These are phyloP conservation scores for Penicillium odoratum DNA, from an alignment of 495 filamentous ascomycete species.

Conservation along the genomic window DNA sequence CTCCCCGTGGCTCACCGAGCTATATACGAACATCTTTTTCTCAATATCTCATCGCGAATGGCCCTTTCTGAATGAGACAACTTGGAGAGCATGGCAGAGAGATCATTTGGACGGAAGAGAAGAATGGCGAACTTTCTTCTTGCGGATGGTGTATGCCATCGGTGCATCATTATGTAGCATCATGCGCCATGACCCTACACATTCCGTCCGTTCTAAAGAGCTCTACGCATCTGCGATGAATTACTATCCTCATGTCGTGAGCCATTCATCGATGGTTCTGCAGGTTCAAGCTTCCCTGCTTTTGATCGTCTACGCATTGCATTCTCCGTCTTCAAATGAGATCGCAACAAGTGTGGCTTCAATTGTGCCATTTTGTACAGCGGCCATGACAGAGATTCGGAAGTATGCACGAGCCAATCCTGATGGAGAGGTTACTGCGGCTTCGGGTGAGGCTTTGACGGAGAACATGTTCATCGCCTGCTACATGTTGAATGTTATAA, in stretches of 20 bases:
- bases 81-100: constrained; percentile 29
- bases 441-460: constrained; percentile 20
- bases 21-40: constrained; percentile 36
- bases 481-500: constrained; percentile 38
- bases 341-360: constrained; percentile 32
- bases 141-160: constrained; percentile 36
- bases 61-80: constrained; percentile 30
- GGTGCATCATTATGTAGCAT: constrained; percentile 30
- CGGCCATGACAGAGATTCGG: constrained; percentile 31
- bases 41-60: constrained; percentile 35
- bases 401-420: constrained; percentile 19
- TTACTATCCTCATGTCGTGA: constrained; percentile 32
- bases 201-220: constrained; percentile 27
- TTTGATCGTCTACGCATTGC: constrained; percentile 35
- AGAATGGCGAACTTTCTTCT: constrained; percentile 32
- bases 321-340: constrained; percentile 36
- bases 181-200: constrained; percentile 26
- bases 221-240: constrained; percentile 31
- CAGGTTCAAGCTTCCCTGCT: constrained; percentile 37
- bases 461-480: constrained; percentile 38
- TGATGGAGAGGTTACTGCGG: constrained; percentile 11
- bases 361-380: constrained; percentile 34
- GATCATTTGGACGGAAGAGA: constrained; percentile 17
- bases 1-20: constrained; percentile 25
- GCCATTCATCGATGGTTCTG: constrained; percentile 28